phyloP scores from a whole-genome alignment of 495 filamentous ascomycete genomes.

The Aspergillus leporis region DNA sequence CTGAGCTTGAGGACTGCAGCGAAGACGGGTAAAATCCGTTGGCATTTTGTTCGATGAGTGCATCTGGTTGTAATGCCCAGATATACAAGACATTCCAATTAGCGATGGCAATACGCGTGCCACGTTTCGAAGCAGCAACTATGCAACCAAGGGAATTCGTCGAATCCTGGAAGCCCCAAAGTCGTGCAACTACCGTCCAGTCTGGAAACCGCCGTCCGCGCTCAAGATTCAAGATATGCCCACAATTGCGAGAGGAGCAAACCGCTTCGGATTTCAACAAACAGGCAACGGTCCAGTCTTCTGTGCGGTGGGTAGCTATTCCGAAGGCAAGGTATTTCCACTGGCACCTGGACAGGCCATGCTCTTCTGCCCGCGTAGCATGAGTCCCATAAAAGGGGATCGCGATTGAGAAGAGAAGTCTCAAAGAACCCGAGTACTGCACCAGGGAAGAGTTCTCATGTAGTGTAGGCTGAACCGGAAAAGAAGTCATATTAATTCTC shows the following conservation, averaged over 20 bases:
- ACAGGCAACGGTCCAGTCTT: slow-evolving; percentile 44
- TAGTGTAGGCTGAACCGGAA: slow-evolving; percentile 16
- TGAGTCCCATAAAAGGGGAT: slow-evolving; percentile 47
- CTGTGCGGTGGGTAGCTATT: slow-evolving; percentile 39
- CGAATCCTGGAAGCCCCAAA: slow-evolving; percentile 41
- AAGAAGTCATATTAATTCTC: slow-evolving; percentile 17
- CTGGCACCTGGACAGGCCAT: slow-evolving; percentile 27
- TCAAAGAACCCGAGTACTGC: slow-evolving; percentile 24
- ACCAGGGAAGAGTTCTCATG: slow-evolving; percentile 34
- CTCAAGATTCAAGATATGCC: slow-evolving; percentile 43
- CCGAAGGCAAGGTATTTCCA: slow-evolving; percentile 46
- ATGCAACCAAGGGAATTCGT: slow-evolving; percentile 42
- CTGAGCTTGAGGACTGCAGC: slow-evolving; percentile 22
- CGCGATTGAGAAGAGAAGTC: slow-evolving; percentile 40
- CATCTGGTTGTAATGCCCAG: slow-evolving; percentile 44
- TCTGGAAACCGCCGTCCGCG: slow-evolving; percentile 37
- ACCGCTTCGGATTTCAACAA: slow-evolving; percentile 36
- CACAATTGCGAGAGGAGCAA: slow-evolving; percentile 27
- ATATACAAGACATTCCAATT: slow-evolving; percentile 49
- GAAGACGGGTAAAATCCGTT: slow-evolving; percentile 34
- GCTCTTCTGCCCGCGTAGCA: slow-evolving; percentile 9
- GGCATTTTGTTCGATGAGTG: slow-evolving; percentile 30
- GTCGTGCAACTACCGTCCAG: slow-evolving; percentile 41
- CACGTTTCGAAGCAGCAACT: slow-evolving; percentile 39
- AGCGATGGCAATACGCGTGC: slow-evolving; percentile 44